Conservation (phyloP, 176 grass and related monocot genomes). For the Panicum miliaceum region DNA sequence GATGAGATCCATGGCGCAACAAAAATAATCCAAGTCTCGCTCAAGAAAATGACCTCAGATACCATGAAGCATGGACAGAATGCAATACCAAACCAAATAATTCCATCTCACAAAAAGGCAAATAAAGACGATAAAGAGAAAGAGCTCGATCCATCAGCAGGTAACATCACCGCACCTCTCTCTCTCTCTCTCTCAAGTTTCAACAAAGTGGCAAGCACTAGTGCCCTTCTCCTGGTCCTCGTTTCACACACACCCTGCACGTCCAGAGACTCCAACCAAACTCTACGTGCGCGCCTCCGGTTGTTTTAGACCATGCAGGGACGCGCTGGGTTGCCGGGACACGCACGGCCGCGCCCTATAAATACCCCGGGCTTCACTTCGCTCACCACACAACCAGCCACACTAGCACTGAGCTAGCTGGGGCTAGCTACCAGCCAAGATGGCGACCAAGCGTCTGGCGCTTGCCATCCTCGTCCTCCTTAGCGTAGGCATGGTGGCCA, state of each 20-base stretch:
- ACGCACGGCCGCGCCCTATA: conserved; percentile 47
- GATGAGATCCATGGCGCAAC: neutral
- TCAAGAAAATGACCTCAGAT: conserved; percentile 44
- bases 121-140: neutral
- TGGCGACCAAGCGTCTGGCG: conserved; percentile 48
- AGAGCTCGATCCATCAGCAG: neutral
- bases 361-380: conserved; percentile 27
- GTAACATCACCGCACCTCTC: conserved; percentile 23
- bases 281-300: conserved; percentile 33
- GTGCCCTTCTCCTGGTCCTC: conserved; percentile 21
- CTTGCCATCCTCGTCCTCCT: conserved; percentile 53
- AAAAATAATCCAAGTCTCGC: neutral
- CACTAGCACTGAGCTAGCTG: conserved; percentile 10
- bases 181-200: conserved; percentile 26
- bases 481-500: conserved; percentile 43
- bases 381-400: conserved; percentile 13
- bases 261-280: neutral
- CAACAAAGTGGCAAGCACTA: conserved; percentile 41
- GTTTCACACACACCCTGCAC: conserved; percentile 43
- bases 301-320: conserved; percentile 32
- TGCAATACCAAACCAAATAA: conserved; percentile 35
- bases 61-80: conserved; percentile 41
- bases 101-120: conserved; percentile 29
- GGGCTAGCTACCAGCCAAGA: conserved; percentile 27
- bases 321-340: neutral